Percentiles rank a stretch among this genome's conserved stretches.
These are phyloP conservation scores for Protea cynaroides DNA, from an alignment of 164 flowering plant genomes.

Conservation along the genomic window DNA sequence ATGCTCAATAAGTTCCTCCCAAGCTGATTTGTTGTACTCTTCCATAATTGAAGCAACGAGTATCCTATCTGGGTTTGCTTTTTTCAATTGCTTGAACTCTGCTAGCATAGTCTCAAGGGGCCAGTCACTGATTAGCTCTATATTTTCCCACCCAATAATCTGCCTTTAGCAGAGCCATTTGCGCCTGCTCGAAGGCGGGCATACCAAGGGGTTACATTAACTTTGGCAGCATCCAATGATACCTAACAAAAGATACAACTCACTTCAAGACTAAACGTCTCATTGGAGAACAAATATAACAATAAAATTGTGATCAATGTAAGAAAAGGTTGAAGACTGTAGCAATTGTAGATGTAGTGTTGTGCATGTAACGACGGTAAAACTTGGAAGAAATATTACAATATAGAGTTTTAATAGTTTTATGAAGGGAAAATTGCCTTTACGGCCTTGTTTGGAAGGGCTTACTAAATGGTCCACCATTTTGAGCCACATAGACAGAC, in stretches of 20 bases:
- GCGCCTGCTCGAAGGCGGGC: constrained; percentile 73
- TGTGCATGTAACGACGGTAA: not conserved
- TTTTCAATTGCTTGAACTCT: constrained; percentile 83
- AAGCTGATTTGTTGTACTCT: constrained; percentile 85
- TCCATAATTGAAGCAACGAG: constrained; percentile 99
- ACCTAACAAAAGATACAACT: constrained; percentile 40
- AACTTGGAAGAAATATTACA: not conserved
- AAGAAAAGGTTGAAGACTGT: not conserved
- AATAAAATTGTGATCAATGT: too few relatives aligned
- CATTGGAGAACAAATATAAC: not conserved
- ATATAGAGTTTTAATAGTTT: too few relatives aligned
- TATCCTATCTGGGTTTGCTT: constrained; percentile 88
- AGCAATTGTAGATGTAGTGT: not conserved
- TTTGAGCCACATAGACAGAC: too few relatives aligned
- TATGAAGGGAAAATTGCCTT: too few relatives aligned
- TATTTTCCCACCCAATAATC: constrained; percentile 97
- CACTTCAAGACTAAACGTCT: constrained; percentile 4
- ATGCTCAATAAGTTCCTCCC: constrained; percentile 95
- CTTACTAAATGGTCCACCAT: too few relatives aligned
- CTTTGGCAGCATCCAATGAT: constrained; percentile 88
- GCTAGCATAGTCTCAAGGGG: constrained; percentile 94
- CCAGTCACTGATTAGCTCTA: constrained; percentile 93
- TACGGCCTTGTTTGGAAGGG: too few relatives aligned
- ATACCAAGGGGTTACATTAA: constrained; percentile 96
- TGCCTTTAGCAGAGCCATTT: constrained; percentile 86